Conservation (phyloP, 2,329 filamentous ascomycete genomes). For the Verticillium albo-atrum region DNA sequence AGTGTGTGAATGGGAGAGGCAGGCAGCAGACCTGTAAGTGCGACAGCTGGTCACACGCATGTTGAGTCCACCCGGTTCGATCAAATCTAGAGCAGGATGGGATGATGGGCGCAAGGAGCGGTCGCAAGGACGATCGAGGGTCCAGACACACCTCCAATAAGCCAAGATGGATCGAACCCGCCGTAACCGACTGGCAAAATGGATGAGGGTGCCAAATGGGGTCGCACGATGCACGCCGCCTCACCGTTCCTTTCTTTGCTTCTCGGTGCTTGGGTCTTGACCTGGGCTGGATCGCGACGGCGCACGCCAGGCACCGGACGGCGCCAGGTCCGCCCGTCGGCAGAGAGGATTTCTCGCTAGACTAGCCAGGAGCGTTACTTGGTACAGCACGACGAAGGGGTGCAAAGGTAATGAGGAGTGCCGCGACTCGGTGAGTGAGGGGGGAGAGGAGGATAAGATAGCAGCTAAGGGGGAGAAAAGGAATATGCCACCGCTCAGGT, state of each 20-base stretch:
- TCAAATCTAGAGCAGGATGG: background rate
- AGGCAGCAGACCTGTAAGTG: background rate
- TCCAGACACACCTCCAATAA: background rate
- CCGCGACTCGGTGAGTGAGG: background rate
- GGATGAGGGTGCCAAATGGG: too few relatives aligned
- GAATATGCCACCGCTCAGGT: background rate
- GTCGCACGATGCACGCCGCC: background rate
- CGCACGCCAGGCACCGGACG: background rate
- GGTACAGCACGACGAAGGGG: background rate
- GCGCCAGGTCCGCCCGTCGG: background rate
- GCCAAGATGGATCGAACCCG: background rate
- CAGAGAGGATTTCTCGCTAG: background rate
- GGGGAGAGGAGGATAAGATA: background rate
- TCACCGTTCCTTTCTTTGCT: background rate
- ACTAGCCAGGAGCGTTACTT: background rate
- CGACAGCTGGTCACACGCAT: background rate
- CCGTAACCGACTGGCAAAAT: background rate
- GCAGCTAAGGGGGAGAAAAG: background rate
- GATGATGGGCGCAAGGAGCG: background rate
- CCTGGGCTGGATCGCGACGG: background rate
- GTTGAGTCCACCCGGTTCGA: background rate
- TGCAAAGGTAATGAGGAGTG: background rate
- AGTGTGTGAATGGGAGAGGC: too few relatives aligned
- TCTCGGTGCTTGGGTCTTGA: background rate
- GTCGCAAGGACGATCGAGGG: background rate